phyloP scores from a whole-genome alignment of 2,329 filamentous ascomycete genomes.

The Cladosporium sp. region DNA sequence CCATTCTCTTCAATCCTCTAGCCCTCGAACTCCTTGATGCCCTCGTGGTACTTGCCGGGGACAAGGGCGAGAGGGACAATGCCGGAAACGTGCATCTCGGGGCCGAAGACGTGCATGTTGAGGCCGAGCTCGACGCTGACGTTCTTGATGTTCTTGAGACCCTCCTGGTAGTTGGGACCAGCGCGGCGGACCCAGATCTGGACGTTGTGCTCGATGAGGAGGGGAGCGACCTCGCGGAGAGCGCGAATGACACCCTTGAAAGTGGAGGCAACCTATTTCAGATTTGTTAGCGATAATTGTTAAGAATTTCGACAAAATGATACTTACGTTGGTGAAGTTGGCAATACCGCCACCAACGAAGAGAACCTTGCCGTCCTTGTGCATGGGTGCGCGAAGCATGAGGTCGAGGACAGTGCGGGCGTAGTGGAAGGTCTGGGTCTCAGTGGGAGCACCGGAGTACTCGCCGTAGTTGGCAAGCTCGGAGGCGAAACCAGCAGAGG shows the following conservation, averaged over 20 bases:
- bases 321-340: constrained; percentile 93
- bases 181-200: constrained; percentile 93
- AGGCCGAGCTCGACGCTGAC: constrained; percentile 91
- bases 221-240: constrained; percentile 79
- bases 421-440: constrained; percentile 99
- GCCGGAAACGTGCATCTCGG: constrained; percentile 84
- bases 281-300: constrained; percentile 16
- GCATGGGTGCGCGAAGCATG: constrained; percentile 85
- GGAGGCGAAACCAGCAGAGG: constrained; percentile 87
- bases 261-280: constrained; percentile 70
- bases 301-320: not conserved
- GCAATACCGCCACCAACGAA: constrained; percentile 99
- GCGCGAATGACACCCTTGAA: constrained; percentile 99
- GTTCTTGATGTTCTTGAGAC: constrained; percentile 99
- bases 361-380: constrained; percentile 91
- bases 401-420: constrained; percentile 94
- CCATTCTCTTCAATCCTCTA: constrained; percentile 26
- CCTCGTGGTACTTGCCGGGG: constrained; percentile 54
- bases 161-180: constrained; percentile 98
- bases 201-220: constrained; percentile 91
- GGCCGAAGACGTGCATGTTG: constrained; percentile 86
- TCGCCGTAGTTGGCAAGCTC: constrained; percentile 99
- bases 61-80: constrained; percentile 88
- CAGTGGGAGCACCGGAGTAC: constrained; percentile 97
- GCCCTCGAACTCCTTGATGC: constrained; percentile 58